Percentiles rank a stretch among this genome's conserved stretches.
phyloP scores from a whole-genome alignment of 768 basidiomycete species.

The Pleurotus tuoliensis region DNA sequence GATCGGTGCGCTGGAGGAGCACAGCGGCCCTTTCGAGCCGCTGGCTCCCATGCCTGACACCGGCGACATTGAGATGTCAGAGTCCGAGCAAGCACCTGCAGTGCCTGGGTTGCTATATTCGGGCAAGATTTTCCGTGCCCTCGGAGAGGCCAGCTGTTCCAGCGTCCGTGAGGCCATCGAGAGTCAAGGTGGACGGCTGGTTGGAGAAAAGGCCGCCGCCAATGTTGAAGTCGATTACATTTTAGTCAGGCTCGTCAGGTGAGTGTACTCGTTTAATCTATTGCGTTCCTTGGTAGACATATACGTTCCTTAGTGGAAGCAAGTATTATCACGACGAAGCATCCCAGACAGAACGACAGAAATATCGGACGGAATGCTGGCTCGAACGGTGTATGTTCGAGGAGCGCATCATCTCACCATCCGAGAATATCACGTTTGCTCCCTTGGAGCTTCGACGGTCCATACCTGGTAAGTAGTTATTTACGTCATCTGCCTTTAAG shows the following conservation, averaged over 20 bases:
- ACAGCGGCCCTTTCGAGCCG: no score
- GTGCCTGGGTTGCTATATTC: constrained; percentile 39
- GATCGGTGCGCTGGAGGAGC: background rate
- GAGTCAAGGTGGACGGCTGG: constrained; percentile 50
- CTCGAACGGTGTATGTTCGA: constrained; percentile 81
- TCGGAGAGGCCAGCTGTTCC: constrained; percentile 63
- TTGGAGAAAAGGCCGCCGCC: constrained; percentile 32
- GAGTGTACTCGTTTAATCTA: constrained; percentile 9
- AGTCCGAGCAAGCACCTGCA: constrained; percentile 7
- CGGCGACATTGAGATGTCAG: background rate
- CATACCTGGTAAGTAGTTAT: constrained; percentile 42
- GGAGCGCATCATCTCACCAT: constrained; percentile 62
- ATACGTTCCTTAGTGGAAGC: constrained; percentile 51
- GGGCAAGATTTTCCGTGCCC: constrained; percentile 51
- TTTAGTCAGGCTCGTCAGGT: constrained; percentile 76
- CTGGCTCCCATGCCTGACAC: background rate
- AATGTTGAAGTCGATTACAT: constrained; percentile 58
- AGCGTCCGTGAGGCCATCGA: constrained; percentile 61
- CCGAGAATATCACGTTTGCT: constrained; percentile 66
- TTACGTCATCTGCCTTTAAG: background rate
- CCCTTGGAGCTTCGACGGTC: constrained; percentile 63
- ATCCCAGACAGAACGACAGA: constrained; percentile 39
- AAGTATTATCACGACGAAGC: constrained; percentile 58
- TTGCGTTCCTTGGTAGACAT: background rate
- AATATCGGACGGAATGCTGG: constrained; percentile 92